Percentiles rank a stretch among this genome's conserved stretches.
Evolutionary conservation across 2,329 filamentous ascomycete genomes (phyloP).

Genomic region (Cadophora sp.): DNA sequence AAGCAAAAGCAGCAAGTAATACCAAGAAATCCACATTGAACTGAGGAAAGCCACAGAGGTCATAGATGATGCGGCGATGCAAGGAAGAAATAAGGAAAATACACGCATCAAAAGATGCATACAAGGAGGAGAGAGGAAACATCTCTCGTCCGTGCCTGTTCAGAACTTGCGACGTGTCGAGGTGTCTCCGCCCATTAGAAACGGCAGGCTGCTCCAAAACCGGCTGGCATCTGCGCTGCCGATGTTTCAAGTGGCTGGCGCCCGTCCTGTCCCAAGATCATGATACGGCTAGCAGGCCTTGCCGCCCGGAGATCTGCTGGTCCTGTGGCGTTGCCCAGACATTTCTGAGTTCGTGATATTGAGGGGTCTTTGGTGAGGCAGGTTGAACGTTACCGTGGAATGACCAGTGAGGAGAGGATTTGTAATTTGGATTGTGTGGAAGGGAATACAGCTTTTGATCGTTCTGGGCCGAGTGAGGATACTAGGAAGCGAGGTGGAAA

Average conservation of each 20-base stretch:
- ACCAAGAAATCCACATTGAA: background rate
- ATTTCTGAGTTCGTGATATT: background rate
- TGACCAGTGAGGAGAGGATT: background rate
- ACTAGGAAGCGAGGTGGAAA: background rate
- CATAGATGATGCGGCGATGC: background rate
- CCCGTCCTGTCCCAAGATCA: background rate
- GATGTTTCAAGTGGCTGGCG: constrained; percentile 14
- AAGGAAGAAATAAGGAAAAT: background rate
- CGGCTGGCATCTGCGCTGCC: background rate
- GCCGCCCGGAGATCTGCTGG: constrained; percentile 10
- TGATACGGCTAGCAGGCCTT: constrained; percentile 1
- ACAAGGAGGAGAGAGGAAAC: constrained; percentile 11
- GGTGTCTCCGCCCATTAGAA: constrained; percentile 16
- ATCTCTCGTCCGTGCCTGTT: constrained; percentile 9
- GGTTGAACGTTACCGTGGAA: background rate
- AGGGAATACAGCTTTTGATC: background rate
- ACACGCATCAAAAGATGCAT: background rate
- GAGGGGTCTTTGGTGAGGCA: background rate
- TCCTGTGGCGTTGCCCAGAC: background rate
- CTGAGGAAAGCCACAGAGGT: background rate
- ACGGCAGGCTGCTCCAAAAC: background rate
- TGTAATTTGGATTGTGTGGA: background rate
- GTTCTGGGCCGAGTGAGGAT: background rate
- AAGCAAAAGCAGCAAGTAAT: background rate
- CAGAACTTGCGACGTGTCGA: constrained; percentile 15